These are phyloP conservation scores for Vanrija sp. DNA, from an alignment of 1,284 basidiomycete genomes.

Conservation along the genomic window DNA sequence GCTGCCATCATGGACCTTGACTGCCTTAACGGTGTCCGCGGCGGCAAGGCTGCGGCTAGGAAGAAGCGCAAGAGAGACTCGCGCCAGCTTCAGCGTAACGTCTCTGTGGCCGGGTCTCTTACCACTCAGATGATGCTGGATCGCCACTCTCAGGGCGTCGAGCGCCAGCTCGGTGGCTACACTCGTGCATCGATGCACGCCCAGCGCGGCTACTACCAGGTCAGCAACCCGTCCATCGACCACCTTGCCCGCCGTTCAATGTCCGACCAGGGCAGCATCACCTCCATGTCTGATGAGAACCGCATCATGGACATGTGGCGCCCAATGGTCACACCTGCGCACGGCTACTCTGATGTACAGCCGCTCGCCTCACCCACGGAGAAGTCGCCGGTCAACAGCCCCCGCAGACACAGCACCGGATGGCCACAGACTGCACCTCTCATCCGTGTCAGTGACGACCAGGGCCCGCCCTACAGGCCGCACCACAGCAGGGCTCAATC, in stretches of 20 bases:
- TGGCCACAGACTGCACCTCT: conserved; percentile 11
- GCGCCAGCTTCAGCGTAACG: conserved; percentile 39
- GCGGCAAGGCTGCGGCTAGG: conserved; percentile 61
- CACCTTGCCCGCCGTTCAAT: conserved; percentile 10
- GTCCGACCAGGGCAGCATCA: conserved; percentile 13
- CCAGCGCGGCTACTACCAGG: conserved; percentile 15
- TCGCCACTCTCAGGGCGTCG: conserved; percentile 41
- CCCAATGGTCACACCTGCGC: not conserved
- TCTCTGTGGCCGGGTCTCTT: conserved; percentile 40
- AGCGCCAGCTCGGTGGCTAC: conserved; percentile 13
- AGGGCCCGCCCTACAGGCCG: conserved; percentile 15
- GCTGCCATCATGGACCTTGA: conserved; percentile 58
- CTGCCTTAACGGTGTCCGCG: conserved; percentile 64
- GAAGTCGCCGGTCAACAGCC: not conserved
- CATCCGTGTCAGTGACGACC: conserved; percentile 24
- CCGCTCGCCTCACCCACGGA: conserved; percentile 7
- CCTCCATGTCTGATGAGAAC: conserved; percentile 21
- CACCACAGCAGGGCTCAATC: conserved; percentile 29
- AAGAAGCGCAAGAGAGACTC: conserved; percentile 46
- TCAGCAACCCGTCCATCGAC: conserved; percentile 10
- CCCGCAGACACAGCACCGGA: not conserved
- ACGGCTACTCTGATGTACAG: not conserved
- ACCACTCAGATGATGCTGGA: conserved; percentile 51
- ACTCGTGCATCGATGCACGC: not conserved
- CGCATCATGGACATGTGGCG: conserved; percentile 38